A percentile compares a stretch with the other conserved stretches of the same genome.
Conservation (phyloP, 331 rosid species). For the Malus hybrid region DNA sequence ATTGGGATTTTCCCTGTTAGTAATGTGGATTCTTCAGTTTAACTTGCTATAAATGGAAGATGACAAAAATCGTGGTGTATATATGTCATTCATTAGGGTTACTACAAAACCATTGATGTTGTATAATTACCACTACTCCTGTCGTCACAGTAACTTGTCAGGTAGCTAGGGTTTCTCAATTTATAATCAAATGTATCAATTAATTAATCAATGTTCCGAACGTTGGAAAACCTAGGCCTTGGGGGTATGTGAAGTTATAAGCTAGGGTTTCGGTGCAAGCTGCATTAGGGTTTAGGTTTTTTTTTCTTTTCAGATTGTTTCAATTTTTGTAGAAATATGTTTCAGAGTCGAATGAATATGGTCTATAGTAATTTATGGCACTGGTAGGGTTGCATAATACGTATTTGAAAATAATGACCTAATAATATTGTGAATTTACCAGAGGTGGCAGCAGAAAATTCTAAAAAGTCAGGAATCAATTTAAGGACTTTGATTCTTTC, state of each 20-base stretch:
- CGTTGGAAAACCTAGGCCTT: not conserved
- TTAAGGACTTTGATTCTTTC: not conserved
- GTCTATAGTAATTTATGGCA: not conserved
- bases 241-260: not conserved
- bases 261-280: not conserved
- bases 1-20: no score
- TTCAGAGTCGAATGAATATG: not conserved
- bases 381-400: not conserved
- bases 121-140: not conserved
- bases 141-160: not conserved
- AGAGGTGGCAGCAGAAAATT: not conserved
- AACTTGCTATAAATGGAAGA: not conserved
- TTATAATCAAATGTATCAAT: not conserved
- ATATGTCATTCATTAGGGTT: not conserved
- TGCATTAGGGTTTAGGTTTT: not conserved
- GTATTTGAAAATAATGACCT: not conserved
- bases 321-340: not conserved
- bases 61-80: not conserved
- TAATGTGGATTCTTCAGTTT: no score
- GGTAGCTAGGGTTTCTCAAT: not conserved
- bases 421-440: not conserved
- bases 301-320: not conserved
- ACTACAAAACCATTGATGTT: not conserved
- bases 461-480: not conserved
- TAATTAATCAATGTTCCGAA: not conserved